Percentiles rank a stretch among this genome's conserved stretches.
phyloP scores from a whole-genome alignment of 2,329 filamentous ascomycete species.

The Colletotrichum horii region DNA sequence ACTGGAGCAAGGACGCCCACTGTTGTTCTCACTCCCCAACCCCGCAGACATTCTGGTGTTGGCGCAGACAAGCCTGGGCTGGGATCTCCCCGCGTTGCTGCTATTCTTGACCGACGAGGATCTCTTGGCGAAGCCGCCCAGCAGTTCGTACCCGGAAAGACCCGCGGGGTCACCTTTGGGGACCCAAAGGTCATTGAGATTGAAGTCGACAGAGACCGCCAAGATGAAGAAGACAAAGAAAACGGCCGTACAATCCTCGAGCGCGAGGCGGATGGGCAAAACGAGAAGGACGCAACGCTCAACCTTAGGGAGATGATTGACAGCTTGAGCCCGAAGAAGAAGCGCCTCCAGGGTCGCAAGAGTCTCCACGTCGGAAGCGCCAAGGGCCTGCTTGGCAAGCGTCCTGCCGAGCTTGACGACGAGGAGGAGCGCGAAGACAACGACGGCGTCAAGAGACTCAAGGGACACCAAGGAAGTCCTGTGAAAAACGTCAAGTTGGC shows the following conservation, averaged over 20 bases:
- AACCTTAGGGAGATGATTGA: slow-evolving; percentile 80
- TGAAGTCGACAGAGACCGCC: slow-evolving; percentile 67
- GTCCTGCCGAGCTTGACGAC: slow-evolving; percentile 73
- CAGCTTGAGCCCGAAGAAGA: slow-evolving; percentile 78
- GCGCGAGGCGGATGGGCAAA: slow-evolving; percentile 54
- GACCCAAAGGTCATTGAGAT: slow-evolving; percentile 67
- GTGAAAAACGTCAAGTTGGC: slow-evolving; percentile 77
- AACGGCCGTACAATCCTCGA: slow-evolving; percentile 61
- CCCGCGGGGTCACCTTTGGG: slow-evolving; percentile 64
- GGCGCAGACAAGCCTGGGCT: slow-evolving; percentile 74
- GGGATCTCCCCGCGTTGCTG: slow-evolving; percentile 76
- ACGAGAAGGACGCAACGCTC: slow-evolving; percentile 66
- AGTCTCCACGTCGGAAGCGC: slow-evolving; percentile 79
- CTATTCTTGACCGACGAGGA: slow-evolving; percentile 71
- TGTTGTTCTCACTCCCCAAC: slow-evolving; percentile 67
- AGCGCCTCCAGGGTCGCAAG: slow-evolving; percentile 69
- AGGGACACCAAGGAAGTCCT: slow-evolving; percentile 74
- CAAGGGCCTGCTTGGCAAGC: slow-evolving; percentile 74
- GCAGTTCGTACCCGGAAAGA: slow-evolving; percentile 63
- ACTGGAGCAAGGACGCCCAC: slow-evolving; percentile 67
- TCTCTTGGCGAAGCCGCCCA: slow-evolving; percentile 73
- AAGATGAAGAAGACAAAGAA: slow-evolving; percentile 66
- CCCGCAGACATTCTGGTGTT: slow-evolving; percentile 67
- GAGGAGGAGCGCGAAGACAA: slow-evolving; percentile 63
- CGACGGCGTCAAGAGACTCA: slow-evolving; percentile 72